Conservation (phyloP, 2,329 filamentous ascomycete species). For the Xylaria digitata region DNA sequence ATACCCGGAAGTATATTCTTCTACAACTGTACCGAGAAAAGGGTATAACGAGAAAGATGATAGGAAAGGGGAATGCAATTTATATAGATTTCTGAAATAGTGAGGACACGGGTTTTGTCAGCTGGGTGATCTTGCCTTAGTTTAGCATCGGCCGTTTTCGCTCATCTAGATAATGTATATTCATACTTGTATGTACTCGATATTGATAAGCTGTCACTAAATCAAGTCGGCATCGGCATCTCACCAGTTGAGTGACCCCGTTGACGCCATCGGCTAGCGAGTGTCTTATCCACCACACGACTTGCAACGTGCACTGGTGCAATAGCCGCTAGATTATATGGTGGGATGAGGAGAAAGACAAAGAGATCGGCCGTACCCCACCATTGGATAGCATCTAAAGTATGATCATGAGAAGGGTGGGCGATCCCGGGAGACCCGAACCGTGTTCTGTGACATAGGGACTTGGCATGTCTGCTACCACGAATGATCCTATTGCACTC, state of each 20-base stretch:
- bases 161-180: slow-evolving; percentile 10
- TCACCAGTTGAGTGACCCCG: not conserved
- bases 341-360: slow-evolving; percentile 1
- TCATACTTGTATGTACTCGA: slow-evolving; percentile 14
- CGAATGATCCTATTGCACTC: no score
- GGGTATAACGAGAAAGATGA: not conserved
- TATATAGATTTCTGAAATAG: not conserved
- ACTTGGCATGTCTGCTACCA: not conserved
- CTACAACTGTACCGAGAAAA: not conserved
- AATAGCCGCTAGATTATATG: not conserved
- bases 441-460: not conserved
- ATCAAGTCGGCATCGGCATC: slow-evolving; percentile 21
- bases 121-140: slow-evolving; percentile 3
- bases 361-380: slow-evolving; percentile 20
- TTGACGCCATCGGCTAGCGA: slow-evolving; percentile 37
- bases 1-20: not conserved
- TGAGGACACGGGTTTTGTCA: slow-evolving; percentile 12
- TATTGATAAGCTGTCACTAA: slow-evolving; percentile 21
- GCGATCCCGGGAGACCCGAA: no score
- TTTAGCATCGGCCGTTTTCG: slow-evolving; percentile 8
- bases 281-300: slow-evolving; percentile 31
- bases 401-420: not conserved
- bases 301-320: slow-evolving; percentile 27
- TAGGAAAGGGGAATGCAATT: not conserved
- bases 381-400: slow-evolving; percentile 15